A percentile compares a stretch with the other conserved stretches of the same genome.
These are phyloP conservation scores for Diaporthe helianthi DNA, from an alignment of 2,329 filamentous ascomycete species.

Conservation along the genomic window DNA sequence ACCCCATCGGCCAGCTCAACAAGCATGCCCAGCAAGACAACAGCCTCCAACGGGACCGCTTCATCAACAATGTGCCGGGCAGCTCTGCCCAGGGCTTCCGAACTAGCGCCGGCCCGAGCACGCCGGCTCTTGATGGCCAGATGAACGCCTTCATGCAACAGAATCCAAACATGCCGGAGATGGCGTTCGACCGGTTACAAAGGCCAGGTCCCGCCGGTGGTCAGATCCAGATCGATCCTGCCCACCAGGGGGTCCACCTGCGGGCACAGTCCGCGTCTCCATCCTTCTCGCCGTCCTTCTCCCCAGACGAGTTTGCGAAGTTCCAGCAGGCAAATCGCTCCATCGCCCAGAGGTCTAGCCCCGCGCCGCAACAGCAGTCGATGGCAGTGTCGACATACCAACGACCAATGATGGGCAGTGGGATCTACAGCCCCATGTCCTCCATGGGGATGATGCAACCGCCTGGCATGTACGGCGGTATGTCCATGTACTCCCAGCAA, in stretches of 20 bases:
- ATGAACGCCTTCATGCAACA: conserved; percentile 94
- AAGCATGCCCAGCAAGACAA: conserved; percentile 98
- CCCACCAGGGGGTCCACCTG: conserved; percentile 56
- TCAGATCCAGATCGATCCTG: conserved; percentile 54
- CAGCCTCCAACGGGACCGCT: conserved; percentile 87
- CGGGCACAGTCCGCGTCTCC: conserved; percentile 62
- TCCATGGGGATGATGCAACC: conserved; percentile 62
- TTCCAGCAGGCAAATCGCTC: conserved; percentile 78
- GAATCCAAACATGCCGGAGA: conserved; percentile 64
- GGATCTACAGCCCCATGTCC: conserved; percentile 42
- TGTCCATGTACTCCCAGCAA: conserved; percentile 57
- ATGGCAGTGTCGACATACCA: conserved; percentile 54
- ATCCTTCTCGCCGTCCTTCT: conserved; percentile 73
- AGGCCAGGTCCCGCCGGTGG: conserved; percentile 39
- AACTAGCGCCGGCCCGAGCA: conserved; percentile 28
- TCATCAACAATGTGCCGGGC: conserved; percentile 75
- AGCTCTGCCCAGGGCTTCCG: conserved; percentile 30
- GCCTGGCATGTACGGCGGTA: conserved; percentile 60
- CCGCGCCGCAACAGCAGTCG: conserved; percentile 63
- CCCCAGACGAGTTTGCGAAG: conserved; percentile 82
- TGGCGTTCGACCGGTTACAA: conserved; percentile 54
- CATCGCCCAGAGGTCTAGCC: conserved; percentile 58
- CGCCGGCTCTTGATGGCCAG: conserved; percentile 51
- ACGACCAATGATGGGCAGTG: conserved; percentile 66
- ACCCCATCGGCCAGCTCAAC: conserved; percentile 95